Conservation (phyloP, 2,329 filamentous ascomycete genomes). For the Claviceps quebecensis region DNA sequence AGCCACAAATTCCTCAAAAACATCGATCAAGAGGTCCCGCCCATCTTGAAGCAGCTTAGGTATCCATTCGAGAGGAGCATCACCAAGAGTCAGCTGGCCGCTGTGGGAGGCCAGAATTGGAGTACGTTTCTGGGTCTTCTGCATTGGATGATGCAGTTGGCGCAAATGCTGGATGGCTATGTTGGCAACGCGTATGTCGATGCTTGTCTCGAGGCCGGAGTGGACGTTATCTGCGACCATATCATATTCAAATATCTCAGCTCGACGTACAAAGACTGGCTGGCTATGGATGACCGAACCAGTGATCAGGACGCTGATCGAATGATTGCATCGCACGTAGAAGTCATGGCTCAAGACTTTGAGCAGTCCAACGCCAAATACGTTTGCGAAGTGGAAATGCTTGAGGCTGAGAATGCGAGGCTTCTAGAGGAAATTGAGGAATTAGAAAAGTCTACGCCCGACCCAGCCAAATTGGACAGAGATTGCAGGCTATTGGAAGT, state of each 20-base stretch:
- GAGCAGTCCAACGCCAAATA: constrained; percentile 75
- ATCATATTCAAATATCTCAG: constrained; percentile 92
- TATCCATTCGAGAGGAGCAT: constrained; percentile 95
- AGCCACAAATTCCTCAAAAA: constrained; percentile 86
- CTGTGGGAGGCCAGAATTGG: constrained; percentile 96
- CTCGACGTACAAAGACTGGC: constrained; percentile 82
- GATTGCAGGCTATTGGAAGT: constrained; percentile 89
- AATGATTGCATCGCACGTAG: constrained; percentile 68
- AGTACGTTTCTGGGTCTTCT: constrained; percentile 83
- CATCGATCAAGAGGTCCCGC: constrained; percentile 88
- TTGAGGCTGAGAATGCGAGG: constrained; percentile 74
- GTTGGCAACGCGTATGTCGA: constrained; percentile 69
- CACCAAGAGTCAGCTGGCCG: constrained; percentile 88
- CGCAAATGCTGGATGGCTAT: constrained; percentile 84
- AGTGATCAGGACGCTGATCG: constrained; percentile 71
- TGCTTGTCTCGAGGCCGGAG: constrained; percentile 72
- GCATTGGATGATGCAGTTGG: constrained; percentile 98
- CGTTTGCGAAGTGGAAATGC: constrained; percentile 64
- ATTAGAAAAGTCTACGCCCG: constrained; percentile 71
- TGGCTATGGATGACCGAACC: constrained; percentile 81
- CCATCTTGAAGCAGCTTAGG: constrained; percentile 79
- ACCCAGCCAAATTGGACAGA: constrained; percentile 72
- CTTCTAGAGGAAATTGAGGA: constrained; percentile 79
- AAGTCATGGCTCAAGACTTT: constrained; percentile 79
- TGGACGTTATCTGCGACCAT: constrained; percentile 77